phyloP scores from a whole-genome alignment of 805 yeast genomes.

The Kluyveromyces wickerhamii region DNA sequence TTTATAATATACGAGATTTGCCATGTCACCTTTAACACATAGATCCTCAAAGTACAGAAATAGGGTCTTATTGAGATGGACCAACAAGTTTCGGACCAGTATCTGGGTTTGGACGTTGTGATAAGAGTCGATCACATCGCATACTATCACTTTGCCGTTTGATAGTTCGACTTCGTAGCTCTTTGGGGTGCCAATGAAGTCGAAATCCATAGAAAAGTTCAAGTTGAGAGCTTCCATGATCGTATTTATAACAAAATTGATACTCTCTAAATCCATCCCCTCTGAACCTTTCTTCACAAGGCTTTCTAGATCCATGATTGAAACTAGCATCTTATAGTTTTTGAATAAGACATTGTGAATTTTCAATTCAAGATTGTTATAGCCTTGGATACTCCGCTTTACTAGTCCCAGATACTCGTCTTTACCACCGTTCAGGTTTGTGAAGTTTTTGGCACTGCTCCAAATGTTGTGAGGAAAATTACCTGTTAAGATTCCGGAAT shows the following conservation, averaged over 20 bases:
- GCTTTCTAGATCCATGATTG: constrained; percentile 1
- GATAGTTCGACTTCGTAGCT: background rate
- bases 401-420: constrained; percentile 3
- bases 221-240: background rate
- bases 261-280: background rate
- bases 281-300: constrained; percentile 3
- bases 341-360: constrained; percentile 2
- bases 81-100: background rate
- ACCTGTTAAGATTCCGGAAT: constrained; percentile 3
- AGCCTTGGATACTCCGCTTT: background rate
- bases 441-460: constrained; percentile 2
- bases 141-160: background rate
- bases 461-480: background rate
- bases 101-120: constrained; percentile 4
- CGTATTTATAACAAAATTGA: background rate
- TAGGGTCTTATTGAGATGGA: background rate
- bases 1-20: background rate
- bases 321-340: constrained; percentile 1
- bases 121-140: constrained; percentile 5
- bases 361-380: constrained; percentile 1
- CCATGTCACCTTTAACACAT: constrained; percentile 1
- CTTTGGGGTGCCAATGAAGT: background rate
- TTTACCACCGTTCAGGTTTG: constrained; percentile 1
- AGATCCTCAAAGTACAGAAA: constrained; percentile 4
- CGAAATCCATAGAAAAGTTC: constrained; percentile 2